Evolutionary conservation across 1,284 basidiomycete species (phyloP), one percentile per base, ranked within the genome.

Genomic region (Cryptococcus floricola): DNA sequence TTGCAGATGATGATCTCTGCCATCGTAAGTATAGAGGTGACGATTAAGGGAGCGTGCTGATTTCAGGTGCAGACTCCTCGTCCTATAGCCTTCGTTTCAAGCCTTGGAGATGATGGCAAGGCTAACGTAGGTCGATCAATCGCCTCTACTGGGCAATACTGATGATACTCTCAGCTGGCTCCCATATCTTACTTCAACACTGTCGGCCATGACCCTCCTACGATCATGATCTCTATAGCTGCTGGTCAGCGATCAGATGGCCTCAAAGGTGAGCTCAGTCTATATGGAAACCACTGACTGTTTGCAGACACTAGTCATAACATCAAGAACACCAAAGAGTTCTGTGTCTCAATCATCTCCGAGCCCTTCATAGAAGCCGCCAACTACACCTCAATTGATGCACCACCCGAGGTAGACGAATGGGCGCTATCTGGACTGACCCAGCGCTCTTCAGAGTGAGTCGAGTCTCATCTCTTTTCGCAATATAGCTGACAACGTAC

Each of bases 401-500:
- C 85, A 7, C 87, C 88, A 9, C 77, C 79, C 6, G 80, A 82
- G 9, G 79, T 84, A 3, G 81, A 85, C 67, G 87, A 91, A 72
- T 91, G 87, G 87, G 74, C 80, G 27, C 74, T 90, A 50, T 83
- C 84, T 56, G 89, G 89, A 2, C 74, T 91, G 55, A 89, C 86
- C 7, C 81, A 79, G 66, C 57, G 71, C 78, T 77, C 58, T 69
- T 80, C 52, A 82, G 84, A 69, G 86, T 88, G 71, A 74, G 84
- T 79, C 23, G 38, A 43, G 9, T 34, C 31, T 34, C 31, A 34
- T 10, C 2, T 1, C 31, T 10, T 34, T 28, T 31, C 39, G 14
- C 13, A 39, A 34, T 27, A 19, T 18, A 28, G n/a, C 16, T 46
- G 25, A 25, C 31, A 34, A 10, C 31, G 10, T 34, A 25, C 31